Conservation (phyloP, 2,329 filamentous ascomycete genomes). For the Emergomyces orientalis region DNA sequence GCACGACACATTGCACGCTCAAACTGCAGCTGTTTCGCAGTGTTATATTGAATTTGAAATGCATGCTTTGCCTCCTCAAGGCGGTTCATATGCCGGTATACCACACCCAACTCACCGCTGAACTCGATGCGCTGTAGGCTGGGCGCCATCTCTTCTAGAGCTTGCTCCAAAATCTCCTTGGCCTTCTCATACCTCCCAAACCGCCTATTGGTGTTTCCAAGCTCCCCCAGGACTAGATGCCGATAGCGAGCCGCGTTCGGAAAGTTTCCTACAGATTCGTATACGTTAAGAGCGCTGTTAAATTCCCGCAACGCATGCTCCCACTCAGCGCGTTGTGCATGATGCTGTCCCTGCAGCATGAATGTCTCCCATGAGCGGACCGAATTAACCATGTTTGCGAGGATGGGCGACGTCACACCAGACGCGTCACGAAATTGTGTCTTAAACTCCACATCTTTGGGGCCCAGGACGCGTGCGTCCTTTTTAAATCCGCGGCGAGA, state of each 20-base stretch:
- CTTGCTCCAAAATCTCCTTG: neutral
- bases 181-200: constrained; percentile 1
- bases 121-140: neutral
- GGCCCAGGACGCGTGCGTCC: neutral
- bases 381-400: neutral
- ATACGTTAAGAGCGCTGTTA: neutral
- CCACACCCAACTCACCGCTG: neutral
- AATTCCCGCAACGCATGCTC: neutral
- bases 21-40: neutral
- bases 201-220: neutral
- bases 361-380: neutral
- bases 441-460: neutral
- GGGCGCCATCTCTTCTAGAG: neutral
- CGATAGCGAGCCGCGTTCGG: neutral
- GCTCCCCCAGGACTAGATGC: neutral
- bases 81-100: neutral
- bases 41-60: neutral
- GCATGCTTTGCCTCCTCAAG: neutral
- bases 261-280: neutral
- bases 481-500: neutral
- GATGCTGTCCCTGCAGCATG: neutral
- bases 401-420: neutral
- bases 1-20: neutral
- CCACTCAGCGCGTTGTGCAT: neutral
- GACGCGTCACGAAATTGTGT: neutral